Evolutionary conservation across 2,329 filamentous ascomycete genomes (phyloP).

Genomic region (Teratosphaeria pseudoeucalypti): DNA sequence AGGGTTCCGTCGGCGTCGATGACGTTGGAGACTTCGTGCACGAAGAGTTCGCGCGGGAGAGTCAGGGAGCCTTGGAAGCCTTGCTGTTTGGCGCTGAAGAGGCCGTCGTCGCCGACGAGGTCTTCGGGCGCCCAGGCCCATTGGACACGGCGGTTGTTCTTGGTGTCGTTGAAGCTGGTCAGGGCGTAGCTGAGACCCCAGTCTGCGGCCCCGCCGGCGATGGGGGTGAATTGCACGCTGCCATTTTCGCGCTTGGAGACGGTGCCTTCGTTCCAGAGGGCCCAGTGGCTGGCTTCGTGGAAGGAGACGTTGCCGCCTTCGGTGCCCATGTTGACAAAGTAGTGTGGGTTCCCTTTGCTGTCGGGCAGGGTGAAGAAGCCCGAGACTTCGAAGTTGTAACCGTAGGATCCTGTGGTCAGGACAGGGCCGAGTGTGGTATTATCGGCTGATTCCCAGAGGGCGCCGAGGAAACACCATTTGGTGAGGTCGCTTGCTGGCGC

Average conservation of each 20-base stretch:
- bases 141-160: slow-evolving; percentile 38
- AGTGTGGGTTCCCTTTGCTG: slow-evolving; percentile 33
- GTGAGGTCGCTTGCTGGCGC: slow-evolving; percentile 35
- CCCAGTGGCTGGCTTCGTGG: slow-evolving; percentile 31
- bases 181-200: slow-evolving; percentile 37
- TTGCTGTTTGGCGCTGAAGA: slow-evolving; percentile 32
- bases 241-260: slow-evolving; percentile 34
- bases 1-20: slow-evolving; percentile 24
- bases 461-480: slow-evolving; percentile 37
- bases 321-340: slow-evolving; percentile 33
- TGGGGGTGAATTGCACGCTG: slow-evolving; percentile 34
- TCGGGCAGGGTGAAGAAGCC: slow-evolving; percentile 38
- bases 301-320: slow-evolving; percentile 37
- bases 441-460: slow-evolving; percentile 34
- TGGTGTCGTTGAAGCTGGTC: slow-evolving; percentile 38
- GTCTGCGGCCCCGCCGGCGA: slow-evolving; percentile 35
- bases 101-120: slow-evolving; percentile 24
- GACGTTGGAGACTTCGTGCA: slow-evolving; percentile 32
- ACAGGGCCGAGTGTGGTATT: slow-evolving; percentile 34
- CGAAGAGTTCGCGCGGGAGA: slow-evolving; percentile 37
- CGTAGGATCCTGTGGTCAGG: slow-evolving; percentile 35
- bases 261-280: slow-evolving; percentile 37
- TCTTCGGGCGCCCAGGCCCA: slow-evolving; percentile 40
- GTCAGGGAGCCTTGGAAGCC: slow-evolving; percentile 35
- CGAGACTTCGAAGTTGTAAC: slow-evolving; percentile 40